These are phyloP conservation scores for Coemansia sp. DNA, from an alignment of 192 early-diverging fungal genomes.

Conservation along the genomic window DNA sequence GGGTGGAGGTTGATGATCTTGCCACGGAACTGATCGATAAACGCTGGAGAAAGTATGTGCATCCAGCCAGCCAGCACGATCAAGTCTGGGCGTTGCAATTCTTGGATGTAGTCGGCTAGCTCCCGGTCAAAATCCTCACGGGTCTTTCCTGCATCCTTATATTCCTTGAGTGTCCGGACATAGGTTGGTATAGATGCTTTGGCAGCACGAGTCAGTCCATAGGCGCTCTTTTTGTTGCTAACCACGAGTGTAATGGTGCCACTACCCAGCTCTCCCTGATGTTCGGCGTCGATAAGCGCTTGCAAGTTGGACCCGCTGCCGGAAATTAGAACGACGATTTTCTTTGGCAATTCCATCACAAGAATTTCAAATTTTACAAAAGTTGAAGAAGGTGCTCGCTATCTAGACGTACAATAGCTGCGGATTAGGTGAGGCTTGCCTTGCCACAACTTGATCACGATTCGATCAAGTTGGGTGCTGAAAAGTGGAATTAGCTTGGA, in stretches of 20 bases:
- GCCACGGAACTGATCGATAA: constrained; percentile 69
- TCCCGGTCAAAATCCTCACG: constrained; percentile 89
- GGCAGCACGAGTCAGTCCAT: constrained; percentile 85
- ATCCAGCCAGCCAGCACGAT: constrained; percentile 97
- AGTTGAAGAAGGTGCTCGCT: neutral
- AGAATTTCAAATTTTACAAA: neutral
- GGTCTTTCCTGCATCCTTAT: constrained; percentile 76
- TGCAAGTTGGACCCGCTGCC: constrained; percentile 96
- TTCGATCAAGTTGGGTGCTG: neutral
- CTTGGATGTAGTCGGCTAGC: constrained; percentile 67
- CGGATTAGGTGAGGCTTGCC: neutral
- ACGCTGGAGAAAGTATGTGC: constrained; percentile 93
- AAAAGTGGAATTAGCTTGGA: too few relatives aligned
- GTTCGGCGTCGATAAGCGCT: constrained; percentile 86
- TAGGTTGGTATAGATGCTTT: constrained; percentile 82
- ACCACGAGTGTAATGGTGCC: constrained; percentile 83
- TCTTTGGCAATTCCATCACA: constrained; percentile 21
- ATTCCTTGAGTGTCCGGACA: constrained; percentile 79
- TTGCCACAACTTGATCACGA: neutral
- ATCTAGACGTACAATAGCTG: neutral
- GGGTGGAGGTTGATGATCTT: constrained; percentile 96
- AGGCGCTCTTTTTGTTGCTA: constrained; percentile 83
- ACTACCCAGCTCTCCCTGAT: constrained; percentile 47
- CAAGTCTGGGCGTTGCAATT: constrained; percentile 69
- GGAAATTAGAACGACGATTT: constrained; percentile 90